Evolutionary conservation across 2,329 filamentous ascomycete genomes (phyloP).

Genomic region (Penicillium sp.): DNA sequence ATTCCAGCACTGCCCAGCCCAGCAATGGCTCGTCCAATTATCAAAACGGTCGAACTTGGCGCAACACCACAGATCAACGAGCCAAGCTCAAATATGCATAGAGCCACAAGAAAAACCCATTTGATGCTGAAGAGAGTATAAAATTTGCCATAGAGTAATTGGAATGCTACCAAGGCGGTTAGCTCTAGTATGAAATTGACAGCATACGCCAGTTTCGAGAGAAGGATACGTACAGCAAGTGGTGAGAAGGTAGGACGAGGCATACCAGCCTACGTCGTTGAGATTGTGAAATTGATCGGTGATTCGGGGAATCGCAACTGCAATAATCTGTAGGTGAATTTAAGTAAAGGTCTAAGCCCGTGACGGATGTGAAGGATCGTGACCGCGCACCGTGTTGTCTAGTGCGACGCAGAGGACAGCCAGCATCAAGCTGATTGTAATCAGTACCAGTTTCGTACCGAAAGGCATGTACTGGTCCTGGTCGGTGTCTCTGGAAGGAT

Average conservation of each 20-base stretch:
- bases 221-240: constrained; percentile 4
- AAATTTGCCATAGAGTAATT: not conserved
- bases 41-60: constrained; percentile 30
- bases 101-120: constrained; percentile 32
- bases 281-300: not conserved
- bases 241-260: constrained; percentile 34
- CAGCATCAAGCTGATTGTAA: not conserved
- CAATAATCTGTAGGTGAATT: not conserved
- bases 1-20: constrained; percentile 33
- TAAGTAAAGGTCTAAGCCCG: not conserved
- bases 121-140: constrained; percentile 38
- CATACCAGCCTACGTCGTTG: constrained; percentile 5
- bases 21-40: constrained; percentile 36
- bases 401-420: not conserved
- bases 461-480: not conserved
- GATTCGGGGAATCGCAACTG: not conserved
- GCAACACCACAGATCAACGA: constrained; percentile 33
- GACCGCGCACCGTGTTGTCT: not conserved
- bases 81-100: constrained; percentile 39
- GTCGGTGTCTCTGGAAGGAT: not conserved
- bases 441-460: not conserved
- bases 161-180: not conserved
- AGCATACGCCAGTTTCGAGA: not conserved
- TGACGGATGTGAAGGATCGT: not conserved
- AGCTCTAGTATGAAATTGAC: not conserved